Percentiles rank a stretch among this genome's conserved stretches.
Conservation (phyloP, 228 moss, liverwort and hornwort species). For the Sphagnum magellanicum region DNA sequence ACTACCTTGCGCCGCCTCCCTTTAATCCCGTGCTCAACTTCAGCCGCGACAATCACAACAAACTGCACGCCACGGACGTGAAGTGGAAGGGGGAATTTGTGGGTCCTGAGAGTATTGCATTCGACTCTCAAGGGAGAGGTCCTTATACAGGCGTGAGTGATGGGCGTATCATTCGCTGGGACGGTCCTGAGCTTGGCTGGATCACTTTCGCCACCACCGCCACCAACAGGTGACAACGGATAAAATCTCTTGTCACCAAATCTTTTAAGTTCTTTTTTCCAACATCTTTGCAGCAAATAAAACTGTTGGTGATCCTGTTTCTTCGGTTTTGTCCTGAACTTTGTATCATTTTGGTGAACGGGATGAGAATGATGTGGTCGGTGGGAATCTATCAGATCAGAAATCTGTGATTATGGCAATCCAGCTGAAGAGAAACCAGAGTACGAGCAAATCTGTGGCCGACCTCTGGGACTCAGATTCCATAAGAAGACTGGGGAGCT, state of each 20-base stretch:
- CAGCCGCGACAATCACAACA: slow-evolving; percentile 55
- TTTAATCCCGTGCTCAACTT: slow-evolving; percentile 32
- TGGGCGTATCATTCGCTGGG: slow-evolving; percentile 81
- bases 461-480: slow-evolving; percentile 78
- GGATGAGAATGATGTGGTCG: too few species aligned
- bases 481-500: slow-evolving; percentile 64
- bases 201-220: slow-evolving; percentile 62
- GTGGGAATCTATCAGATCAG: slow-evolving; percentile 30
- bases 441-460: slow-evolving; percentile 71
- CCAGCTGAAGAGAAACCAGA: slow-evolving; percentile 38
- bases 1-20: slow-evolving; percentile 44
- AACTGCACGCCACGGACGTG: slow-evolving; percentile 47
- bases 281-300: too few species aligned
- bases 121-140: slow-evolving; percentile 72
- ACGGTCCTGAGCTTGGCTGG: slow-evolving; percentile 77
- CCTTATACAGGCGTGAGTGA: slow-evolving; percentile 85
- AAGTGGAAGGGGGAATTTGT: slow-evolving; percentile 52
- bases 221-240: slow-evolving; percentile 21
- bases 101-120: slow-evolving; percentile 83
- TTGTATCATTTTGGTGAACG: too few species aligned
- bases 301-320: too few species aligned
- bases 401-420: slow-evolving; percentile 44
- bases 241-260: too few species aligned
- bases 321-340: too few species aligned
- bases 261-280: too few species aligned